Base-by-base conservation (phyloP, 495 filamentous ascomycete genomes). In the Penicillium fimorum region DNA sequence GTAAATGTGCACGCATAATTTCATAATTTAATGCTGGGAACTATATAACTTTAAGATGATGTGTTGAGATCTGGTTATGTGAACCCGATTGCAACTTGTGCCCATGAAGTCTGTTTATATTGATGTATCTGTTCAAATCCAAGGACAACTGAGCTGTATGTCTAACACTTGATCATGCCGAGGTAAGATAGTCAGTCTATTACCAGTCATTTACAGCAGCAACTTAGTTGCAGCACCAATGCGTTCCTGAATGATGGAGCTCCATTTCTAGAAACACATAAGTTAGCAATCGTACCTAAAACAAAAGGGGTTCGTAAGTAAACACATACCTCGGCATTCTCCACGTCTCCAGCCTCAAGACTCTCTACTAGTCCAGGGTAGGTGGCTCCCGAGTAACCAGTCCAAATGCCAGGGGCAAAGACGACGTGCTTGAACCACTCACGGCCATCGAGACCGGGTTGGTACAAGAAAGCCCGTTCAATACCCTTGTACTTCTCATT, bases 391-490 rank as follows among this genome's bases (percentile, higher is more conserved):
- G 90, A 76, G 71, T 96, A 96, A 7, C 91, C 91, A 0, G 90
- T 95, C 91, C 91, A 96, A 40, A 91, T 62, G 1, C 91, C 85
- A n/a, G 85, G 83, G 6, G 84, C 85, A 68, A 87, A 87, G 25
- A 87, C 83, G n/a, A 86, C 79, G 53, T 87, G 84, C 66, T 87
- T 87, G 71, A 82, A 87, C 83, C 84, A 86, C 37, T 60, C 67
- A 47, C 84, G 74, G 5, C 79, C 78, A 57, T 87, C 84, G 33
- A 87, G 66, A 17, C 84, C 84, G 1, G 71, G 65, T 43, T 73
- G 56, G 58, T 86, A 80, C 57, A 87, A 57, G 67, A 87, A 87
- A n/a, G 79, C 68, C 9, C 83, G 72, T 57, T 87, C 84, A 25
- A 87, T 70, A n/a, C 65, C 63, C 66, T 86, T 85, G 70, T 86